Evolutionary conservation across 306 rosid genomes (phyloP), one percentile per base, ranked within the genome.

Genomic region (Benincasa hispida): DNA sequence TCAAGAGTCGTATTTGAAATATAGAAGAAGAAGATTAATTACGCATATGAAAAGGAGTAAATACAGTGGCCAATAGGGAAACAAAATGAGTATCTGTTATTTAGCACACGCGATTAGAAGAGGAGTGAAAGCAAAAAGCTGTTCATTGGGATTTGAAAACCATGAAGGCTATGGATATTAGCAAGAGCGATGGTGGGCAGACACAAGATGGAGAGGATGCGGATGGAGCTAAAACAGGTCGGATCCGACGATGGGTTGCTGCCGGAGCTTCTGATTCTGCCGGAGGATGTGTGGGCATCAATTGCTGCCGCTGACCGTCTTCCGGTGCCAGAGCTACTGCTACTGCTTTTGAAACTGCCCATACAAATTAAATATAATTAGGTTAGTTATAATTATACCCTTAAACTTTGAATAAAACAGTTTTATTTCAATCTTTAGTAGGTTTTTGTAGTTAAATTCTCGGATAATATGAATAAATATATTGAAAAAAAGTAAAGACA

Each of bases 271-370:
- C 39, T 25, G 75, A 45, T 27, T 69, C 75, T 6, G 48, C 75
- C 2, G 75, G 75, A 5, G 75, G 37, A 42, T 69, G 2, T 24
- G 75, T 22, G 2, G 75, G 11, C 17, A 39, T 7, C 75, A 25
- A 45, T 45, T 39, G 55, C 55, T n/a, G 54, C 17, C 22, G 42
- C 53, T n/a, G 28, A 5, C 53, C 39, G 18, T 47, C 39, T 39
- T 69, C 21, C 10, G 55, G 7, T 25, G 56, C 75, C 13, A 37
- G 75, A 69, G 75, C 56, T 45, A 42, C 75, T 21, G 58, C 76
- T 14, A 47, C 57, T 70, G 76, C 76, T 70, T 70, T 70, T 12
- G 76, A 47, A 15, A 24, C 76, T 70, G 57, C 30, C 54, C 67
- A 24, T 1, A 57, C 32, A 57, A 56, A 10, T 57, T 24, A 5